Percentiles rank a stretch among this genome's conserved stretches.
Conservation (phyloP, 495 filamentous ascomycete genomes). For the Hypoxylon cercidicola region DNA sequence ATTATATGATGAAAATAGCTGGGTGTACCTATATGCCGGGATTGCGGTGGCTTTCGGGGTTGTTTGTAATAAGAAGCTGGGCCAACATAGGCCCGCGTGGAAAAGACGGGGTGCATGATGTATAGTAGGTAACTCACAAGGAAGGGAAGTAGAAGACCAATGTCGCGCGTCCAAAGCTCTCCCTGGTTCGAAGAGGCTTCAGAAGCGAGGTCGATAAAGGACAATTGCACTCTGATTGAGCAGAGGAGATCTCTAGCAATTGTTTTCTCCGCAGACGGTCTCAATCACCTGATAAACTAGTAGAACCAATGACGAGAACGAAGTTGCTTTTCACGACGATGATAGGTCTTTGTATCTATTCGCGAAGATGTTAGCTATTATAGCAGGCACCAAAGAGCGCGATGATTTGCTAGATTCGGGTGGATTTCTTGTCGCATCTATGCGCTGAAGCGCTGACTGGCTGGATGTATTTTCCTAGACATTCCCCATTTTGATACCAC, state of each 20-base stretch:
- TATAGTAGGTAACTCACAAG: conserved; percentile 34
- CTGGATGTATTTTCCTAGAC: conserved; percentile 38
- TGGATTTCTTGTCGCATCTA: conserved; percentile 44
- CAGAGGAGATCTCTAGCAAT: conserved; percentile 50
- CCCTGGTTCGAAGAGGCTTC: conserved; percentile 30
- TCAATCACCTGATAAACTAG: conserved; percentile 60
- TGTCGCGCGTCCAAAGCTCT: conserved; percentile 41
- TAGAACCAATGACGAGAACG: conserved; percentile 56
- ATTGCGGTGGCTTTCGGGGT: conserved; percentile 36
- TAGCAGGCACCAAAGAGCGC: conserved; percentile 42
- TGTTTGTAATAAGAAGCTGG: conserved; percentile 25
- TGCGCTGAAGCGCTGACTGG: conserved; percentile 48
- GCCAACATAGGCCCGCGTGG: conserved; percentile 26
- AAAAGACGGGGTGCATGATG: conserved; percentile 35
- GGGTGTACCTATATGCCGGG: conserved; percentile 41
- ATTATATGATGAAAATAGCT: conserved; percentile 41
- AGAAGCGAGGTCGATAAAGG: conserved; percentile 28
- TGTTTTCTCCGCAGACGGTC: conserved; percentile 57
- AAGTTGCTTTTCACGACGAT: conserved; percentile 48
- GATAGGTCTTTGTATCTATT: conserved; percentile 59
- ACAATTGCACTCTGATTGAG: conserved; percentile 51
- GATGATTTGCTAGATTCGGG: conserved; percentile 57
- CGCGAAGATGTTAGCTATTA: conserved; percentile 50
- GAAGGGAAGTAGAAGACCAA: conserved; percentile 27
- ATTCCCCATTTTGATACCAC: conserved; percentile 15